A percentile compares a stretch with the other conserved stretches of the same genome.
Conservation (phyloP, 139 green algal species). For the Micractinium conductrix region DNA sequence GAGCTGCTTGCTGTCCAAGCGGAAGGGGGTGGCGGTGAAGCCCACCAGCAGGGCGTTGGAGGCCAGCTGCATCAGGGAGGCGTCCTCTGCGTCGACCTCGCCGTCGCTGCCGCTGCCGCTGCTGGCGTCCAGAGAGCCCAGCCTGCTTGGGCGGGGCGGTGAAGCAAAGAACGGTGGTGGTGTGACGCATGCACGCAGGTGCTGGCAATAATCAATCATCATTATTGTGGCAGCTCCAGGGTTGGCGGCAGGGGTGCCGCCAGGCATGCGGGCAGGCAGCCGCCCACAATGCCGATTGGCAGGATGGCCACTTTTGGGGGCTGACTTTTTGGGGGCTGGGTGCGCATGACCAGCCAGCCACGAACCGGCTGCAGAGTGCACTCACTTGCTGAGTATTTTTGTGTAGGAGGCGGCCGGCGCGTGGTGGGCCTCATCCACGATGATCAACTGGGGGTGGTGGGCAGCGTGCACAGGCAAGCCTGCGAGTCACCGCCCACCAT, state of each 20-base stretch:
- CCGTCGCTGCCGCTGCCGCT: background rate
- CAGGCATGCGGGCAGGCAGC: too few species aligned
- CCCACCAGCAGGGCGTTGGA: conserved; percentile 22
- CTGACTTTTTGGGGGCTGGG: too few species aligned
- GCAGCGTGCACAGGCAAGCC: background rate
- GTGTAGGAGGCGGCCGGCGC: conserved; percentile 26
- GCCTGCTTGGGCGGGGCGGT: background rate
- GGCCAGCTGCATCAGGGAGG: background rate
- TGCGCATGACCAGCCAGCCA: background rate
- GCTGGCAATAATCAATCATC: background rate
- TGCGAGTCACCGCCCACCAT: background rate
- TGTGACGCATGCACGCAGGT: too few species aligned
- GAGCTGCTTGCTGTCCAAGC: background rate
- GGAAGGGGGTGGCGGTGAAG: conserved; percentile 43
- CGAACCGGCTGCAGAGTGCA: background rate
- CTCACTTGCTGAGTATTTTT: conserved; percentile 4
- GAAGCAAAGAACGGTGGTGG: too few species aligned
- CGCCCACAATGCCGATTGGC: too few species aligned
- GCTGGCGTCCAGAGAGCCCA: background rate
- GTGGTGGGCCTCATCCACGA: conserved; percentile 45
- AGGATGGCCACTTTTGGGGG: too few species aligned
- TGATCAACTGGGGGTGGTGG: conserved; percentile 15
- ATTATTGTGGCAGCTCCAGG: background rate
- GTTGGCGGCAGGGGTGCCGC: too few species aligned
- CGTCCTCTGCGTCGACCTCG: too few species aligned